Conservation (phyloP, 2,329 filamentous ascomycete genomes). For the Colletotrichum siamense region DNA sequence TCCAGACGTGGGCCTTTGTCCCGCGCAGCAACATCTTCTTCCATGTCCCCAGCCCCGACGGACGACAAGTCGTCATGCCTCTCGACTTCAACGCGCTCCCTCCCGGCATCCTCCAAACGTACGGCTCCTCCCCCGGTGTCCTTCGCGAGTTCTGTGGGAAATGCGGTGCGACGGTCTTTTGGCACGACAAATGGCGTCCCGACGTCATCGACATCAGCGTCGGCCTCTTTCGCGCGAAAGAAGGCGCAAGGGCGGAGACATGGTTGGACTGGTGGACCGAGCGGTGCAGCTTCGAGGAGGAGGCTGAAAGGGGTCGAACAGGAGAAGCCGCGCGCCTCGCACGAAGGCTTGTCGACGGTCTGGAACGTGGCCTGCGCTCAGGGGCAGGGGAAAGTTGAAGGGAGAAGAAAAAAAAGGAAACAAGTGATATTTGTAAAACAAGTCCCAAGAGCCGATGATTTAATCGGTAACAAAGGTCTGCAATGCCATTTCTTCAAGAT, state of each 20-base stretch:
- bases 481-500: not conserved
- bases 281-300: conserved; percentile 65
- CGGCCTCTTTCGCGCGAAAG: conserved; percentile 56
- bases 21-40: conserved; percentile 63
- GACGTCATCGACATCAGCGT: conserved; percentile 68
- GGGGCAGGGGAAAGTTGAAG: not conserved
- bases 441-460: not conserved
- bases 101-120: conserved; percentile 52
- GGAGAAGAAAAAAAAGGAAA: not conserved
- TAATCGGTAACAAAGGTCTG: not conserved
- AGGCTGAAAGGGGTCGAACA: conserved; percentile 40
- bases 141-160: conserved; percentile 64
- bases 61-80: conserved; percentile 9
- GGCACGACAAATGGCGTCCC: conserved; percentile 57
- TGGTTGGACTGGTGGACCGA: conserved; percentile 69
- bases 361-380: conserved; percentile 30
- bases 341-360: conserved; percentile 27
- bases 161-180: conserved; percentile 72
- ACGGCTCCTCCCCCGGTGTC: conserved; percentile 59
- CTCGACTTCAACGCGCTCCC: conserved; percentile 41
- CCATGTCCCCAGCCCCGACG: conserved; percentile 24
- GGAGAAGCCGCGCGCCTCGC: conserved; percentile 33
- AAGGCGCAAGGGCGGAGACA: conserved; percentile 59
- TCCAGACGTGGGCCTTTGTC: conserved; percentile 71
- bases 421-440: not conserved